phyloP scores from a whole-genome alignment of 345 rosid genomes.

The Fremontodendron californicum region DNA sequence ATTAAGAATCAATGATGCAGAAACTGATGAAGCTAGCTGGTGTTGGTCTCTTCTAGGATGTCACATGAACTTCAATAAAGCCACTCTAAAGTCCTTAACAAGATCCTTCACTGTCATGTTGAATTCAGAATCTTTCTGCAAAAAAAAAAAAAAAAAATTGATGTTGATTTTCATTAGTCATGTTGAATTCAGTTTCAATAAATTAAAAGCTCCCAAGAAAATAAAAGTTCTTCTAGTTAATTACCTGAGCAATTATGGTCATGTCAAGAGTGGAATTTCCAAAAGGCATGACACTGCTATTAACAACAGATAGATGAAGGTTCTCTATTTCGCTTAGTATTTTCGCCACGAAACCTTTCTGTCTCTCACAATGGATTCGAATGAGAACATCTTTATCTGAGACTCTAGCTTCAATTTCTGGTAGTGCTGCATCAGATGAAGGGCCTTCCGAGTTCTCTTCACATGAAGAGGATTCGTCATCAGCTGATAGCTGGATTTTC shows the following conservation, averaged over 20 bases:
- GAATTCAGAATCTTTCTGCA: slow-evolving; percentile 47
- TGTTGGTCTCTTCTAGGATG: not conserved
- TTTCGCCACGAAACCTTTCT: slow-evolving; percentile 38
- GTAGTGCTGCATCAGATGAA: slow-evolving; percentile 32
- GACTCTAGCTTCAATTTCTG: slow-evolving; percentile 65
- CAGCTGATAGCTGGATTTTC: slow-evolving; percentile 46
- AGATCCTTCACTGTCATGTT: slow-evolving; percentile 38
- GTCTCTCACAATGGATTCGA: slow-evolving; percentile 58
- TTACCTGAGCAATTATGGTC: slow-evolving; percentile 63
- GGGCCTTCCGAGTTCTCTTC: slow-evolving; percentile 36
- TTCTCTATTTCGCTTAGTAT: slow-evolving; percentile 48
- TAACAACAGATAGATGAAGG: slow-evolving; percentile 45
- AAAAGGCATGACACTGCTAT: slow-evolving; percentile 52
- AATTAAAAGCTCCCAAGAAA: not conserved
- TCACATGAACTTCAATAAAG: slow-evolving; percentile 29
- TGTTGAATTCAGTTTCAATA: not conserved
- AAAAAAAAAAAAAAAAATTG: not conserved
- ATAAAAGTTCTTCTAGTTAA: not conserved
- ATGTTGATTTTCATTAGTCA: not conserved
- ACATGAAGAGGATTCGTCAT: slow-evolving; percentile 39
- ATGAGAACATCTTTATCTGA: slow-evolving; percentile 55
- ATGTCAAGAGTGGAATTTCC: slow-evolving; percentile 61
- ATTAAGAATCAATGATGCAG: not conserved
- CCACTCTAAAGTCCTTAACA: slow-evolving; percentile 40
- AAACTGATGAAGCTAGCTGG: not conserved